Conservation (phyloP, 768 basidiomycete genomes). For the Mrakia frigida region DNA sequence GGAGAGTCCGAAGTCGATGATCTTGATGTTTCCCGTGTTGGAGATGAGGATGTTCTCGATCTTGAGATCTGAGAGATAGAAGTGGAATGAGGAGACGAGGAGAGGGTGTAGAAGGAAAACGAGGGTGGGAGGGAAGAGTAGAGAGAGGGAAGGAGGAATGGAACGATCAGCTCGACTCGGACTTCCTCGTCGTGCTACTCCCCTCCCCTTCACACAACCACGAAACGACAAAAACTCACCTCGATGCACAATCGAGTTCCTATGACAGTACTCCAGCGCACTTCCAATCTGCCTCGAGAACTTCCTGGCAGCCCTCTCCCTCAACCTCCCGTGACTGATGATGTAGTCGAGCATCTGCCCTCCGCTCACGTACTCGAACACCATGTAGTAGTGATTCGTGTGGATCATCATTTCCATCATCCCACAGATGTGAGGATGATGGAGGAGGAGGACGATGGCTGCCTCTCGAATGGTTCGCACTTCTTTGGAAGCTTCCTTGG, state of each 20-base stretch:
- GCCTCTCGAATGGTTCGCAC: slow-evolving; percentile 94
- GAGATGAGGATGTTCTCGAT: slow-evolving; percentile 99
- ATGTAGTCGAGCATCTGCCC: slow-evolving; percentile 99
- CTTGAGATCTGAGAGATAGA: slow-evolving; percentile 64
- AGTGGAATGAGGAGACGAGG: not conserved
- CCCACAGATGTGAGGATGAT: slow-evolving; percentile 98
- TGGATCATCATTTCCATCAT: slow-evolving; percentile 99
- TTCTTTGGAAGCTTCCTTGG: slow-evolving; percentile 91
- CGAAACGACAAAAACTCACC: slow-evolving; percentile 45
- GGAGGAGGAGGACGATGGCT: slow-evolving; percentile 85
- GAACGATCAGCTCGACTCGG: not conserved
- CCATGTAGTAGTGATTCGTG: slow-evolving; percentile 99
- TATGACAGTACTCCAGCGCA: slow-evolving; percentile 93
- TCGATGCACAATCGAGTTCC: slow-evolving; percentile 95
- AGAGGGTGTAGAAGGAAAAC: too few relatives aligned
- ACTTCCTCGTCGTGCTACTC: not conserved
- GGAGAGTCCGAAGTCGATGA: slow-evolving; percentile 97
- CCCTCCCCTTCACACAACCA: too few relatives aligned
- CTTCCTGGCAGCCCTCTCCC: slow-evolving; percentile 92
- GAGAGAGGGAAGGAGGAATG: not conserved
- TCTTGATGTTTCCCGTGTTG: slow-evolving; percentile 98
- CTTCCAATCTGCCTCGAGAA: slow-evolving; percentile 96
- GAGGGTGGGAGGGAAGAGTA: not conserved
- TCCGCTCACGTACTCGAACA: slow-evolving; percentile 96
- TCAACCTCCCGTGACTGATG: slow-evolving; percentile 90